Base-by-base conservation (phyloP, 2,329 filamentous ascomycete species). In the Aspergillus aculeatinus region DNA sequence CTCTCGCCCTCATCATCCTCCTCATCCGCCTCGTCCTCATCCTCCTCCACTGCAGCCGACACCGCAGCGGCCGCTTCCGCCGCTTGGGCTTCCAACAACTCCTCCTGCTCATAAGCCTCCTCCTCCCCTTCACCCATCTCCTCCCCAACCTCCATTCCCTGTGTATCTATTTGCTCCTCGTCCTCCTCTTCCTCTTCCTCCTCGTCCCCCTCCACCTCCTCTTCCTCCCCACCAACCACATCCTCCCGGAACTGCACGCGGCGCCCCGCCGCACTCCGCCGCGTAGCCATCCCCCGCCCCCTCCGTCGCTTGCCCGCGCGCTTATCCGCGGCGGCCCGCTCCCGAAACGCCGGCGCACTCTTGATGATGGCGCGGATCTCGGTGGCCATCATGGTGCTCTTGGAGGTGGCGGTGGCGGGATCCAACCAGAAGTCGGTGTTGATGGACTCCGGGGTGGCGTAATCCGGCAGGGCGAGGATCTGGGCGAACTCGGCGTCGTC, bases 381-480 rank as follows among this genome's bases (percentile, higher is more conserved):
- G 27, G 74, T 72, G 48, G 74, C 73, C 53, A 76, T 59, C 52
- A 64, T 60, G 58, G 74, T 62, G 59, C 72, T 70, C 60, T 64
- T 62, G 35, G 64, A 56, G 10, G 60, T 62, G 23, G 65, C 66
- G 2, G 44, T 59, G 5, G 62, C 63, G 12, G 67, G 42, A 60
- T 72, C 68, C 35, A 73, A 53, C 60, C 67, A 67, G 35, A 75
- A 76, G 33, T 62, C 55, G 1, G 27, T 51, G 12, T 63, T 55
- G 23, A 64, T 68, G 23, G 47, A 67, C 61, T 60, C 68, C 53
- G 58, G 67, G 59, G 44, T 48, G 2, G 69, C 73, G 58, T 74
- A 68, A 16, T 76, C 74, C 14, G 79, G 79, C 25, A 82, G 67
- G 1, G 58, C 59, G 48, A 79, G 51, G 6, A 82, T 68, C 10